phyloP scores from a whole-genome alignment of 306 rosid species.

The Corylus americana region DNA sequence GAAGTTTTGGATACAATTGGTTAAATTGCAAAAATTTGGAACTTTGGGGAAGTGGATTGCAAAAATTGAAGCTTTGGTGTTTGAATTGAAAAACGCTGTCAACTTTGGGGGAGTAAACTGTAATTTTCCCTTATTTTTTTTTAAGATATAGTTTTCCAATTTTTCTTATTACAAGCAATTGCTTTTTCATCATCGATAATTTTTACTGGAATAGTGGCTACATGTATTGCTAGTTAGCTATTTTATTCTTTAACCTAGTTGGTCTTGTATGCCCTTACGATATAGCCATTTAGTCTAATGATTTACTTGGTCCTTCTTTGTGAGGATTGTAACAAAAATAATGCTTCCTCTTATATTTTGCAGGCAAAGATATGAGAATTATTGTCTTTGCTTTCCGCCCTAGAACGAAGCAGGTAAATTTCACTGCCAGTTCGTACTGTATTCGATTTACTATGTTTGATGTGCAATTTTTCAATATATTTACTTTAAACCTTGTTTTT shows the following conservation, averaged over 20 bases:
- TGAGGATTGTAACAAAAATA: slow-evolving; percentile 7
- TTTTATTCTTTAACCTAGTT: background rate
- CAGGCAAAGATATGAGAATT: slow-evolving; percentile 98
- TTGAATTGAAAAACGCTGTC: no score
- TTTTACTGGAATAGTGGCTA: background rate
- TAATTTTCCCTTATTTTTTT: no score
- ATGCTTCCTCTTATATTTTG: slow-evolving; percentile 34
- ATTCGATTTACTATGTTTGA: background rate
- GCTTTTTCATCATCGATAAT: background rate
- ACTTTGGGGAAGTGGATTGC: no score
- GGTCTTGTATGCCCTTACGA: background rate
- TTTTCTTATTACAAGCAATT: background rate
- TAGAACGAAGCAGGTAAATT: slow-evolving; percentile 83
- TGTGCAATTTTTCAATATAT: background rate
- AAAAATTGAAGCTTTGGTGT: no score
- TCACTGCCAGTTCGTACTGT: background rate
- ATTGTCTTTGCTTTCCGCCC: slow-evolving; percentile 90
- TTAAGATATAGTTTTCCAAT: no score
- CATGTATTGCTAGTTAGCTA: background rate
- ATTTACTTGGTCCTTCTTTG: background rate
- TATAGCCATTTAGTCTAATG: background rate
- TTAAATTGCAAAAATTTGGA: no score
- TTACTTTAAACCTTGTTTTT: background rate
- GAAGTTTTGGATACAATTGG: no score
- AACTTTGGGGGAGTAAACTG: no score